Evolutionary conservation across 2,329 filamentous ascomycete species (phyloP).

Genomic region (Fusarium nelsonii): DNA sequence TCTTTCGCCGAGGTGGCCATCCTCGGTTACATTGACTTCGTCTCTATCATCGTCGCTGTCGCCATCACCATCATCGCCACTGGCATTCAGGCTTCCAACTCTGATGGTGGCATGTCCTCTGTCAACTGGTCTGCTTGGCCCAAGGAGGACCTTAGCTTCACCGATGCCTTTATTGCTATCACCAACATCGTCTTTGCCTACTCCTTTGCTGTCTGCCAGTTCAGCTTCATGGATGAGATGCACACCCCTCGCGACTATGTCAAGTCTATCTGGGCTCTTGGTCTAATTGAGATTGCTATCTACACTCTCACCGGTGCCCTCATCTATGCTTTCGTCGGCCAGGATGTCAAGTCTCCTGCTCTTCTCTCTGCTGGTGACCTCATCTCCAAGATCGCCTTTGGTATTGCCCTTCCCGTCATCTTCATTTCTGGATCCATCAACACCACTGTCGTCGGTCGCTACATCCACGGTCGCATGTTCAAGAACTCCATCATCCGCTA

Average conservation of each 20-base stretch:
- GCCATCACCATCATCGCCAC: conserved; percentile 75
- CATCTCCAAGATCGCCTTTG: conserved; percentile 76
- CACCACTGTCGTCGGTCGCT: conserved; percentile 61
- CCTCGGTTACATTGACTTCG: conserved; percentile 67
- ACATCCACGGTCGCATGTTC: conserved; percentile 61
- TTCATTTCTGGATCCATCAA: conserved; percentile 81
- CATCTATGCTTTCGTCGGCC: conserved; percentile 77
- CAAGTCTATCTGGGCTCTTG: conserved; percentile 71
- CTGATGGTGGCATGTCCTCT: conserved; percentile 49
- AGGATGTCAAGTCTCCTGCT: conserved; percentile 73
- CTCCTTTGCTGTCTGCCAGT: conserved; percentile 66
- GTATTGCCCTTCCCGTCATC: conserved; percentile 78
- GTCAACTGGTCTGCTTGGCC: conserved; percentile 62
- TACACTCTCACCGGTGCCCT: conserved; percentile 76
- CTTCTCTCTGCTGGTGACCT: conserved; percentile 71
- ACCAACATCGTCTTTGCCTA: conserved; percentile 80
- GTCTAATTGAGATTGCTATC: conserved; percentile 71
- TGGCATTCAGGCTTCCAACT: conserved; percentile 58
- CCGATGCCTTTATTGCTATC: conserved; percentile 70
- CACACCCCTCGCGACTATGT: conserved; percentile 61
- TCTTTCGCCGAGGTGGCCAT: conserved; percentile 64
- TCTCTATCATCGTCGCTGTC: conserved; percentile 73
- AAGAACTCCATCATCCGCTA: conserved; percentile 58
- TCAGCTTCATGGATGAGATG: conserved; percentile 67
- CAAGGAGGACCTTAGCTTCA: conserved; percentile 60